Conservation (phyloP, 257 asterid genomes). For the Solanum bulbocastanum region DNA sequence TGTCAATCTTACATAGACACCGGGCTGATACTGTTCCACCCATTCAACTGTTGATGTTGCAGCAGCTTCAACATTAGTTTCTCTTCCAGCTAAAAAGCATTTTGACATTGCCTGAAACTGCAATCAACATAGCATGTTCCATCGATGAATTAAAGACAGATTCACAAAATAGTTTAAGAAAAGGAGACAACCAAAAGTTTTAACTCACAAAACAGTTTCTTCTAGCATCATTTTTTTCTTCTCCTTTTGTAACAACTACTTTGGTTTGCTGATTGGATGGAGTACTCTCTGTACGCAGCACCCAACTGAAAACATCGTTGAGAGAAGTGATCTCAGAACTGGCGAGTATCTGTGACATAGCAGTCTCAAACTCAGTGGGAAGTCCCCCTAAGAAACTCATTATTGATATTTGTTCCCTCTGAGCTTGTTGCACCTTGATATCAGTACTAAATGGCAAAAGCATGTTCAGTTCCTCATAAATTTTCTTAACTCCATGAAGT, state of each 20-base stretch:
- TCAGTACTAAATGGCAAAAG: neutral
- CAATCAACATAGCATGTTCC: neutral
- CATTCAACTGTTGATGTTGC: neutral
- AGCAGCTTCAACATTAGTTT: conserved; percentile 7
- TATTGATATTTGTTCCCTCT: neutral
- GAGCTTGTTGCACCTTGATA: neutral
- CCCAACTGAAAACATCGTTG: neutral
- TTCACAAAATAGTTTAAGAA: neutral
- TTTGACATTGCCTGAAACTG: conserved; percentile 27
- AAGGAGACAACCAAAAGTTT: neutral
- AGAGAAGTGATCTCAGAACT: neutral
- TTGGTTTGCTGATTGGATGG: neutral
- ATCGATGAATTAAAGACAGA: neutral
- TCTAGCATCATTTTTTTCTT: neutral
- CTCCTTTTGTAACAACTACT: neutral
- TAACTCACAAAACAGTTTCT: neutral
- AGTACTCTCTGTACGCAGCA: neutral
- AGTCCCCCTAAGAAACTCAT: conserved; percentile 7
- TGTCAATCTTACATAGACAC: conserved; percentile 20
- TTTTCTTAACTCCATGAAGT: neutral
- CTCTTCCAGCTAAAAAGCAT: conserved; percentile 6
- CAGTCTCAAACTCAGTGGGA: neutral
- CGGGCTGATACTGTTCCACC: conserved; percentile 10
- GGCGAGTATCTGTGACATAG: neutral
- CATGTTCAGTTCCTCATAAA: neutral